These are phyloP conservation scores for Falciphora oryzae DNA, from an alignment of 2,329 filamentous ascomycete genomes.

Conservation along the genomic window DNA sequence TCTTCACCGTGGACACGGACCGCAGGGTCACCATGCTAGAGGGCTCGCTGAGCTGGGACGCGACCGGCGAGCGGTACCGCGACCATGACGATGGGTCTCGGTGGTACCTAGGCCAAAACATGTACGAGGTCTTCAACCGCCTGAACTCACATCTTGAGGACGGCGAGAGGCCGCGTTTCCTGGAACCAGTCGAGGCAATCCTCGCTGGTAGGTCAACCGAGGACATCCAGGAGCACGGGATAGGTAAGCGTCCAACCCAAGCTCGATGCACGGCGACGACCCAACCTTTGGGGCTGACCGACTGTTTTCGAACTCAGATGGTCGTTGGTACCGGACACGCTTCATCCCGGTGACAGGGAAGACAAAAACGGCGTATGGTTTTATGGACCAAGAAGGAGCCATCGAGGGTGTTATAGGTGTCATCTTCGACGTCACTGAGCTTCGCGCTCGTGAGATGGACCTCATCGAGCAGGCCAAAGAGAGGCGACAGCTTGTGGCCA, in stretches of 20 bases:
- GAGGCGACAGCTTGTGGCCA: slow-evolving; percentile 64
- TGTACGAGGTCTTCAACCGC: slow-evolving; percentile 58
- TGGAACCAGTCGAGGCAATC: slow-evolving; percentile 57
- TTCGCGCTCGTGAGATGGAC: slow-evolving; percentile 59
- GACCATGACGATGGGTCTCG: slow-evolving; percentile 33
- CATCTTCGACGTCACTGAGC: slow-evolving; percentile 73
- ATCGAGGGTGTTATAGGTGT: slow-evolving; percentile 71
- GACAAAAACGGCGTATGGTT: slow-evolving; percentile 44
- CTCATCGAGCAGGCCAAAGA: slow-evolving; percentile 60
- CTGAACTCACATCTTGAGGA: slow-evolving; percentile 37
- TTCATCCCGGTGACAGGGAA: slow-evolving; percentile 61
- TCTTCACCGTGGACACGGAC: slow-evolving; percentile 65
- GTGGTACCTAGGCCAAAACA: slow-evolving; percentile 54
- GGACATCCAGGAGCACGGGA: slow-evolving; percentile 58
- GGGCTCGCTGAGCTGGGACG: slow-evolving; percentile 54
- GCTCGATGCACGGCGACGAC: not conserved
- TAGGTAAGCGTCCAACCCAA: slow-evolving; percentile 33
- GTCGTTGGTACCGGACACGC: slow-evolving; percentile 65
- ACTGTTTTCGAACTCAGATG: slow-evolving; percentile 30
- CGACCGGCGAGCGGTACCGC: slow-evolving; percentile 21
- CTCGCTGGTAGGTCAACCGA: slow-evolving; percentile 54
- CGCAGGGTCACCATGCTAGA: slow-evolving; percentile 63
- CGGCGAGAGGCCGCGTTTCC: slow-evolving; percentile 42
- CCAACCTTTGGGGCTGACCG: not conserved
- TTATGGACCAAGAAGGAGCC: slow-evolving; percentile 32